Conservation (phyloP, 164 flowering plant genomes). For the Macadamia tetraphylla region DNA sequence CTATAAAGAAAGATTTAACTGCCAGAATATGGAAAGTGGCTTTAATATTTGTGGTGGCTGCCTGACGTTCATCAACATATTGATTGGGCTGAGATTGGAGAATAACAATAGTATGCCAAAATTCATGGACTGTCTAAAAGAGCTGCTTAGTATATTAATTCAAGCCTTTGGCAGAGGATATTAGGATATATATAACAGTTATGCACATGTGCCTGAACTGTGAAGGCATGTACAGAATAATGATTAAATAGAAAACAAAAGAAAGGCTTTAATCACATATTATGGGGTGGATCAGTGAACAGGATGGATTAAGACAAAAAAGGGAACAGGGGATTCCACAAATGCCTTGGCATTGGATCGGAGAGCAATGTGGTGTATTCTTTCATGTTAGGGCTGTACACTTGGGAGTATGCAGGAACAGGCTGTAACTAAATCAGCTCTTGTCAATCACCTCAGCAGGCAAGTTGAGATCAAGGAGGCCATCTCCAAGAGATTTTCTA, state of each 20-base stretch:
- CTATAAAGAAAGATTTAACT: too few species aligned
- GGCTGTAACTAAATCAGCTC: slow-evolving; percentile 11
- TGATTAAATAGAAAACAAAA: not conserved
- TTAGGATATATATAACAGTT: slow-evolving; percentile 5
- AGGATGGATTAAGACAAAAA: not conserved
- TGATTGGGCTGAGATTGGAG: too few species aligned
- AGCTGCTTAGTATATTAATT: not conserved
- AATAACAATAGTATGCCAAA: too few species aligned
- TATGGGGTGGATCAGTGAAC: not conserved
- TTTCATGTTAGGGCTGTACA: slow-evolving; percentile 54
- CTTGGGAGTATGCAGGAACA: slow-evolving; percentile 9
- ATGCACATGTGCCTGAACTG: slow-evolving; percentile 9
- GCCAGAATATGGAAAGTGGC: too few species aligned
- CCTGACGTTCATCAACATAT: too few species aligned
- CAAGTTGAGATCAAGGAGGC: slow-evolving; percentile 34
- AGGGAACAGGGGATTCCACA: not conserved
- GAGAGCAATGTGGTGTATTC: not conserved
- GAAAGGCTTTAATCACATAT: not conserved
- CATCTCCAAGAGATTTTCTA: slow-evolving; percentile 22
- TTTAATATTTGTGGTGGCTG: too few species aligned
- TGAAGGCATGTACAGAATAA: slow-evolving; percentile 13
- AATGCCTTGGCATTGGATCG: not conserved
- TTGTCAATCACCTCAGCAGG: slow-evolving; percentile 47
- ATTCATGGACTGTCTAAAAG: too few species aligned
- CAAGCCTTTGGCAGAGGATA: not conserved